phyloP scores from a whole-genome alignment of 179 eudicot species.

The Patellifolia procumbens region DNA sequence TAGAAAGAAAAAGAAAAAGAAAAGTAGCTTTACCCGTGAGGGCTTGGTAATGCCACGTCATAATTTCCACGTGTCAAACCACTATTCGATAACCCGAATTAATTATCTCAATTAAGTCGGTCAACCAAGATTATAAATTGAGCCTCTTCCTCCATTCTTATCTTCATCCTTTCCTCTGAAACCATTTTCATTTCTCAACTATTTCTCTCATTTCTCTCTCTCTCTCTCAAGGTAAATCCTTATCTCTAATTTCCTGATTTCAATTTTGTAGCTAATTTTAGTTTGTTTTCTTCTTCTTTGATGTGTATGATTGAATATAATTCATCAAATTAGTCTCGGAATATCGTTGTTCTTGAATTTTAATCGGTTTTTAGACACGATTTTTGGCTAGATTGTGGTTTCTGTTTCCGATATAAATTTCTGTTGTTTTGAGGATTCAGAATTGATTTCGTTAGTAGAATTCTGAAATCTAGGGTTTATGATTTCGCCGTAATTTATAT shows the following conservation, averaged over 20 bases:
- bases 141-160: too few relatives aligned
- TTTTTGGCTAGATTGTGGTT: not conserved
- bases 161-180: too few relatives aligned
- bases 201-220: not conserved
- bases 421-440: not conserved
- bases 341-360: not conserved
- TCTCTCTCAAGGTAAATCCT: constrained; percentile 6
- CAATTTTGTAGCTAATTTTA: not conserved
- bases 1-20: not conserved
- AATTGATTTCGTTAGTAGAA: not conserved
- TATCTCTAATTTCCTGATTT: not conserved
- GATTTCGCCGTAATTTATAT: not conserved
- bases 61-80: not conserved
- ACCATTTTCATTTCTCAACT: not conserved
- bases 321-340: not conserved
- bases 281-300: not conserved
- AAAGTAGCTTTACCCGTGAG: not conserved
- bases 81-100: not conserved
- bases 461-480: not conserved
- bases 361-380: not conserved
- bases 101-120: not conserved
- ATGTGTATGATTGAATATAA: too few relatives aligned
- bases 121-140: not conserved
- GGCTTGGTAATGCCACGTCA: constrained; percentile 10
- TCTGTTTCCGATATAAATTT: not conserved